Conservation (phyloP, 371 early-diverging fungal species). For the Mortierella sp. region DNA sequence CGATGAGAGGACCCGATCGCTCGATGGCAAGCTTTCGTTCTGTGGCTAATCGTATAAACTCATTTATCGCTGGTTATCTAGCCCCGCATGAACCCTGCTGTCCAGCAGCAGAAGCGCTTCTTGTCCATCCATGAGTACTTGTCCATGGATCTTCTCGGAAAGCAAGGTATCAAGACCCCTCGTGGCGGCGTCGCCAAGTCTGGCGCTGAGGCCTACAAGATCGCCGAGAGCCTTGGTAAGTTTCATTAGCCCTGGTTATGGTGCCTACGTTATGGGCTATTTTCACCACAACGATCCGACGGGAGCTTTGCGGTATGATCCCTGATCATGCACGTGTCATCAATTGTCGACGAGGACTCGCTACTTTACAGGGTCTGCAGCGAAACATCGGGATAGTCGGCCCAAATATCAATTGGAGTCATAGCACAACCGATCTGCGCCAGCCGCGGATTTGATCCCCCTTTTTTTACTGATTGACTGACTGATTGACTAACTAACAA, state of each 20-base stretch:
- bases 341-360: background rate
- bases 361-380: no score
- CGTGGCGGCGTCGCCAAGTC: slow-evolving; percentile 91
- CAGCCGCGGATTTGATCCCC: no score
- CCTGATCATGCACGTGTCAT: slow-evolving; percentile 3
- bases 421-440: no score
- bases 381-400: no score
- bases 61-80: slow-evolving; percentile 24
- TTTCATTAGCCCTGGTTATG: background rate
- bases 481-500: no score
- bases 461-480: no score
- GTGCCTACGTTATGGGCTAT: no score
- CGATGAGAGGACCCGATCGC: no score
- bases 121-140: slow-evolving; percentile 98
- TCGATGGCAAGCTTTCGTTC: no score
- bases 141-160: slow-evolving; percentile 90
- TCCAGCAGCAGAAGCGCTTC: slow-evolving; percentile 83
- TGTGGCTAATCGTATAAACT: background rate
- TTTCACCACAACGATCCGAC: no score
- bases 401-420: no score
- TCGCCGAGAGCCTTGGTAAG: slow-evolving; percentile 87
- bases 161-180: slow-evolving; percentile 93
- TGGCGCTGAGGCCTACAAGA: slow-evolving; percentile 87
- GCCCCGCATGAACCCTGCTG: slow-evolving; percentile 62
- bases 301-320: background rate